Percentiles rank a stretch among this genome's conserved stretches.
Conservation (phyloP, 371 early-diverging fungal species). For the Mortierella sp. region DNA sequence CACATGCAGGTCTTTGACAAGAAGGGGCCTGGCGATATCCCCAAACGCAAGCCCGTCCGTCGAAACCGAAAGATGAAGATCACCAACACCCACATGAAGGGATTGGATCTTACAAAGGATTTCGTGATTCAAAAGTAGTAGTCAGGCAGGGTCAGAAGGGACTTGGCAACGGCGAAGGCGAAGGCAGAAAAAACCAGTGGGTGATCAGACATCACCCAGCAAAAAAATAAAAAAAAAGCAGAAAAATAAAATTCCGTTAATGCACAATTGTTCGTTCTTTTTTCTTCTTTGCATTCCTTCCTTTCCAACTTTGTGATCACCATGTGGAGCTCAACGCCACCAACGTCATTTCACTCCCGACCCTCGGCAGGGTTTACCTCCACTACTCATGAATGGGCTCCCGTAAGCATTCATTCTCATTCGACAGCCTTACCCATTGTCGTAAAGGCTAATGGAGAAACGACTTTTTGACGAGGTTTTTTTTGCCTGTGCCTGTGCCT, state of each 20-base stretch:
- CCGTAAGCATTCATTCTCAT: neutral
- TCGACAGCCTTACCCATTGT: neutral
- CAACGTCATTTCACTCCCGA: neutral
- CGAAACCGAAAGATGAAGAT: slow-evolving; percentile 84
- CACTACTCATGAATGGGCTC: neutral
- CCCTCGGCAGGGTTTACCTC: neutral
- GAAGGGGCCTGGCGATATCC: slow-evolving; percentile 71
- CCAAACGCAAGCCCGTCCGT: slow-evolving; percentile 74
- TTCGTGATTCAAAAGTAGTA: slow-evolving; percentile 65
- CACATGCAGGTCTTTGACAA: slow-evolving; percentile 82
- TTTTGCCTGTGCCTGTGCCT: neutral
- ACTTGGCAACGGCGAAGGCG: neutral
- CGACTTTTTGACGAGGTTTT: neutral
- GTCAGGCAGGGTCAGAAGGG: too few species aligned
- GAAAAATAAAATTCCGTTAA: neutral
- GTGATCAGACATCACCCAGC: neutral
- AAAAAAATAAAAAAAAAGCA: neutral
- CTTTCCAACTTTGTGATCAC: neutral
- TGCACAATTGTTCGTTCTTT: neutral
- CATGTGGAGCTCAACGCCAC: slow-evolving; percentile 5
- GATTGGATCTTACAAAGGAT: slow-evolving; percentile 85
- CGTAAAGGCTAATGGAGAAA: too few species aligned
- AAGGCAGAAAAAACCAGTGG: neutral
- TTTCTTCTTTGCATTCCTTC: neutral
- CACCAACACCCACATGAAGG: slow-evolving; percentile 89